Base-by-base conservation (phyloP, 495 filamentous ascomycete species). In the Aspergillus hancockii region DNA sequence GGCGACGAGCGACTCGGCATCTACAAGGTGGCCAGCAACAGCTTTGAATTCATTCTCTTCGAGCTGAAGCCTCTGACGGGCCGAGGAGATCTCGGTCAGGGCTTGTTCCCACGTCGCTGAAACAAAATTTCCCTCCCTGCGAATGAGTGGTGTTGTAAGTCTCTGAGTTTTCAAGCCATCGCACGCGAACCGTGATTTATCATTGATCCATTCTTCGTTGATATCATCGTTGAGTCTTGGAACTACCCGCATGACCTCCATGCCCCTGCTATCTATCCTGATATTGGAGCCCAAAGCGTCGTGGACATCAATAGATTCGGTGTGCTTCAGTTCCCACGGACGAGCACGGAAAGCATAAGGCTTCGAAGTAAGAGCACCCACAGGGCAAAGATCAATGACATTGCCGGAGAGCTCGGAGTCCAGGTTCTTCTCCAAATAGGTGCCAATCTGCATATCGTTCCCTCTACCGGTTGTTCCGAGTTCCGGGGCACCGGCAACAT, bases 151-250 rank as follows among this genome's bases (percentile, higher is more conserved):
- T 45, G 91, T 94, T 32, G 94, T 97, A 22, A 98, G 80, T 57
- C 94, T 82, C 72, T 98, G 94, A 32, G 92, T 97, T 82, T 88
- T 93, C 60, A 98, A 78, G n/a, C 93, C 94, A 76, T 98, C 94
- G 72, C 92, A 97, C 8, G 94, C 93, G 74, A 98, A 98, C 31
- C 94, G 84, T 22, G 91, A 88, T 80, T 98, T 98, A 79, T 98
- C 94, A 69, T 97, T 93, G 69, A 98, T 97, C 94, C 94, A 98
- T 76, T 98, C 94, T 76, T 98, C 94, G 72, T 98, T 98, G 60
- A 98, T 84, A 69, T 98, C 92, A 64, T 98, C 94, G 70, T 98
- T 98, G 51, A 98, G 82, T 64, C 94, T 83, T 16, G 94, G 94
- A 18, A 96, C 67, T 55, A 98, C 82, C 54, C 95, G 85, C 94